phyloP scores from a whole-genome alignment of 805 yeast species.

The Saturnispora silvae region DNA sequence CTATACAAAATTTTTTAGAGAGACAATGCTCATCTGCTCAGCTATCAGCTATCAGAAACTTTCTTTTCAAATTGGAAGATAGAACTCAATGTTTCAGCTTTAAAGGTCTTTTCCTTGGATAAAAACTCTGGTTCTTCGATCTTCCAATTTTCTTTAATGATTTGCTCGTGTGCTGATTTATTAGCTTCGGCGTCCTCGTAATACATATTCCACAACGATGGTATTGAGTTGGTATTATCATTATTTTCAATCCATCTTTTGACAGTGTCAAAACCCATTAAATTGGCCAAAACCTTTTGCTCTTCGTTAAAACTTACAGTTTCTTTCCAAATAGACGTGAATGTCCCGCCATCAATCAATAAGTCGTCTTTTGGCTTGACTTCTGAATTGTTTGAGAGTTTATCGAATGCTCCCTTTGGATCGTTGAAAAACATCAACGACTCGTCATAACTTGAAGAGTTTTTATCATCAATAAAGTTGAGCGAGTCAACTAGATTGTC shows the following conservation, averaged over 20 bases:
- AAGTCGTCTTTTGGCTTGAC: not conserved
- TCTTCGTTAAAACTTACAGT: conserved; percentile 3
- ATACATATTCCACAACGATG: conserved; percentile 7
- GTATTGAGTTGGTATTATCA: not conserved
- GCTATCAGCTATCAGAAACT: too few relatives aligned
- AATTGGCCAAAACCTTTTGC: not conserved
- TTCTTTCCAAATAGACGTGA: conserved; percentile 2
- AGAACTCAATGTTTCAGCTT: too few relatives aligned
- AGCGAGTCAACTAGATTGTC: conserved; percentile 31
- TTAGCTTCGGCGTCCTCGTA: not conserved
- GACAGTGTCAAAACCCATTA: conserved; percentile 3
- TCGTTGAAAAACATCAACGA: not conserved
- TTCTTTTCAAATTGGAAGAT: too few relatives aligned
- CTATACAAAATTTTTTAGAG: not conserved
- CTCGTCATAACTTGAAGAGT: conserved; percentile 9
- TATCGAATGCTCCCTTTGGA: conserved; percentile 4
- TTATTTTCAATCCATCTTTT: not conserved
- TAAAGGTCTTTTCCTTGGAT: not conserved
- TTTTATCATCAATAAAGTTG: conserved; percentile 14
- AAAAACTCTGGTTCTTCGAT: not conserved
- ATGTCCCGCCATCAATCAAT: conserved; percentile 2
- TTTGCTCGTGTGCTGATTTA: not conserved
- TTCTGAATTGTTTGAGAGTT: not conserved
- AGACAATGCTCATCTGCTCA: not conserved
- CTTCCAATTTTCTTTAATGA: not conserved